Base-by-base conservation (phyloP, 768 basidiomycete species). In the Tylopilus sp. region DNA sequence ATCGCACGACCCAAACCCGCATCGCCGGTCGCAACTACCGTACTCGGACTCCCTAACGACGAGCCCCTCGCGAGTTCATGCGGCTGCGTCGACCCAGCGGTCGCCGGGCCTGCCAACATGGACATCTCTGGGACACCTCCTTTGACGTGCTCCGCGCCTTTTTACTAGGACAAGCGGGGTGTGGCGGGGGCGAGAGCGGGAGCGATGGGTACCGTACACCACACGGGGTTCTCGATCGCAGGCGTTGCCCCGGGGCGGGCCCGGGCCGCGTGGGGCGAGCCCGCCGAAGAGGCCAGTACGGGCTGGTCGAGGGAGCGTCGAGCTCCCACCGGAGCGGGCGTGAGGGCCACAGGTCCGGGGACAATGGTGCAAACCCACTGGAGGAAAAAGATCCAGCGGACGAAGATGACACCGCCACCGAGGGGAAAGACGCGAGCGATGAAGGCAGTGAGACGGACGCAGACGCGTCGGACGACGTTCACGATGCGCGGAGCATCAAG, bases 91-190 rank as follows among this genome's bases (percentile, higher is more conserved):
- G 88, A 82, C 58, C 89, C 92, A 64, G 85, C 85, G 56, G 87
- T 89, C 34, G 82, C 88, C 0, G 90, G 83, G n/a, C 86, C 88
- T 0, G 94, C 94, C 17, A 85, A 83, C 66, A 83, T 84, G 52
- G 83, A 87, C 43, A 71, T 92, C 47, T 85, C 79, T 7, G 93
- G 90, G 22, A 96, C 65, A 83, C 91, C 0, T 91, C 89, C 3
- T 93, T 95, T 70, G 89, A 89, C 17, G 89, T 93, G 56, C 75
- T 97, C 16, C 81, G 90, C 17, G 85, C 90, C 5, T 74, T 94
- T 38, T 77, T 95, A 48, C 92, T 81, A 0, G 75, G 75, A 11
- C 65, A 69, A 14, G 3, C n/a, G 6, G 31, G 42, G 16, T 16
- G 45, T 4, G 21, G 3, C 25, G 3, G 50, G 14, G 0, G 3